Evolutionary conservation across 176 grass and related monocot genomes (phyloP).

Genomic region (Triticum timopheevii): DNA sequence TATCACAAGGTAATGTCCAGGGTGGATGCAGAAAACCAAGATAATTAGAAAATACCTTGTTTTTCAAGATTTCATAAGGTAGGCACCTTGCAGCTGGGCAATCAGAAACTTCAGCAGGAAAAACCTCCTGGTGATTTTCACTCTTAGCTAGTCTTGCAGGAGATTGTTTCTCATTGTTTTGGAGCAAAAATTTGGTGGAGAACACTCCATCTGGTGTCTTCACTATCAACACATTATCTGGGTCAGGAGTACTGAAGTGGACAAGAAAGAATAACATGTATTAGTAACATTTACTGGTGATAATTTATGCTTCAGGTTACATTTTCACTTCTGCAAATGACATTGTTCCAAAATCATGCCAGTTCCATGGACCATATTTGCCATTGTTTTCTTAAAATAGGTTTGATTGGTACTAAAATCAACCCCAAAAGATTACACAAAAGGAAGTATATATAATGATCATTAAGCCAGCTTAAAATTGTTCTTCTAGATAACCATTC

Average conservation of each 20-base stretch:
- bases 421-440: background rate
- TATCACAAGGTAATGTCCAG: background rate
- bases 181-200: constrained; percentile 63
- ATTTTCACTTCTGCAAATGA: constrained; percentile 35
- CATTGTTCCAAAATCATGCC: constrained; percentile 17
- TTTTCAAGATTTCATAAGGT: constrained; percentile 54
- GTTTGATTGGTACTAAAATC: background rate
- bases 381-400: background rate
- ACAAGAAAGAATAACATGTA: background rate
- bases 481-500: background rate
- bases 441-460: background rate
- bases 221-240: constrained; percentile 75
- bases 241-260: constrained; percentile 47
- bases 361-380: background rate
- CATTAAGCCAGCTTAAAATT: constrained; percentile 7
- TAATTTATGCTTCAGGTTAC: background rate
- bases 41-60: constrained; percentile 53
- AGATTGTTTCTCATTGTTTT: constrained; percentile 57
- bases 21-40: background rate
- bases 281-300: constrained; percentile 1
- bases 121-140: constrained; percentile 44
- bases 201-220: constrained; percentile 70
- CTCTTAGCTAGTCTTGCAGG: constrained; percentile 50
- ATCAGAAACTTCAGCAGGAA: constrained; percentile 43
- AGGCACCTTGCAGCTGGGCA: constrained; percentile 67